phyloP scores from a whole-genome alignment of 306 rosid genomes.

The Lithocarpus polystachyus region DNA sequence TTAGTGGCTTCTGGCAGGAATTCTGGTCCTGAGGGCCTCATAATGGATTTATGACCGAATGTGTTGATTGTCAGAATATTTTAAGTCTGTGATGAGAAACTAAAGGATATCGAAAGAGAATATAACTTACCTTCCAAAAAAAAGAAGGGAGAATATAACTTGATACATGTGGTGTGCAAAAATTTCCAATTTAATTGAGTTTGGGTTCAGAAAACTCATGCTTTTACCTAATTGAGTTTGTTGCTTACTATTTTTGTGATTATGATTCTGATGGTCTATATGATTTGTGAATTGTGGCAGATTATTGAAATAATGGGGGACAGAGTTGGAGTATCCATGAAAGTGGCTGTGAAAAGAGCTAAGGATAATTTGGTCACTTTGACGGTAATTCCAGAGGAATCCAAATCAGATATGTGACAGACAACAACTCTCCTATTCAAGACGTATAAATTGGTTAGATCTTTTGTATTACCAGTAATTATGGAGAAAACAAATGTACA shows the following conservation, averaged over 20 bases:
- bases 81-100: background rate
- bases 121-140: background rate
- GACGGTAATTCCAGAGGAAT: slow-evolving; percentile 71
- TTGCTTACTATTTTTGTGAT: background rate
- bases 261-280: background rate
- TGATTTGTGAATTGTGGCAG: slow-evolving; percentile 39
- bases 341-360: slow-evolving; percentile 58
- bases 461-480: background rate
- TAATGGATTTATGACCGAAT: background rate
- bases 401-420: slow-evolving; percentile 44
- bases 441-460: background rate
- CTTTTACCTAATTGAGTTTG: background rate
- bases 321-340: slow-evolving; percentile 65
- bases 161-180: background rate
- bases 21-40: too few relatives aligned
- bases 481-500: too few relatives aligned
- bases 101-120: background rate
- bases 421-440: background rate
- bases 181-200: background rate
- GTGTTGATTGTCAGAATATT: background rate
- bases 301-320: slow-evolving; percentile 72
- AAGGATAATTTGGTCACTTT: slow-evolving; percentile 43
- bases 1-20: background rate
- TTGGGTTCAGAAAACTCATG: background rate
- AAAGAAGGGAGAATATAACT: too few relatives aligned